Evolutionary conservation across 495 filamentous ascomycete species (phyloP).

Genomic region (Pyrenula massariospora): DNA sequence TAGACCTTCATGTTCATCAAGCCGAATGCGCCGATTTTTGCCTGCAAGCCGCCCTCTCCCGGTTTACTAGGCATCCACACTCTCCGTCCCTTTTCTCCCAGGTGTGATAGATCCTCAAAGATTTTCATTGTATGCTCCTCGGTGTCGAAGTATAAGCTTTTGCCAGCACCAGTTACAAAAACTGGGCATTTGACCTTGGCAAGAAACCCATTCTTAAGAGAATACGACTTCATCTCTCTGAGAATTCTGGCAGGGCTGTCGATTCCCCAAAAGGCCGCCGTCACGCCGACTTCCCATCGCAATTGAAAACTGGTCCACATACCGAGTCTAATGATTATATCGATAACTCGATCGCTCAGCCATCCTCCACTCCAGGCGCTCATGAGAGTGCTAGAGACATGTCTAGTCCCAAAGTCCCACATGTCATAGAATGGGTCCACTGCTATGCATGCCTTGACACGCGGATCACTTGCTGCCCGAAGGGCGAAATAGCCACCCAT

Average conservation of each 20-base stretch:
- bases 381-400: too few species aligned
- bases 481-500: constrained; percentile 33
- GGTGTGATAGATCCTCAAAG: constrained; percentile 2
- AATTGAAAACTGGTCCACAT: too few species aligned
- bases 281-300: too few species aligned
- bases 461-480: constrained; percentile 24
- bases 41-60: constrained; percentile 12
- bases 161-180: constrained; percentile 13
- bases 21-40: constrained; percentile 14
- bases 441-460: constrained; percentile 31
- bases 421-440: constrained; percentile 32
- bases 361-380: too few species aligned
- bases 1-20: constrained; percentile 6
- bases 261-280: too few species aligned
- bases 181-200: constrained; percentile 12
- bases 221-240: too few species aligned
- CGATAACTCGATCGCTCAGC: too few species aligned
- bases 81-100: constrained; percentile 9
- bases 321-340: too few species aligned
- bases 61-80: constrained; percentile 10
- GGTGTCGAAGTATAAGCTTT: constrained; percentile 6
- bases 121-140: constrained; percentile 6
- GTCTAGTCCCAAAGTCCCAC: too few species aligned
- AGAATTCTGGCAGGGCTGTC: too few species aligned
- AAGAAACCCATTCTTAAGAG: constrained; percentile 3